Conservation (phyloP, 768 basidiomycete species). For the Pleurotus sapidus region DNA sequence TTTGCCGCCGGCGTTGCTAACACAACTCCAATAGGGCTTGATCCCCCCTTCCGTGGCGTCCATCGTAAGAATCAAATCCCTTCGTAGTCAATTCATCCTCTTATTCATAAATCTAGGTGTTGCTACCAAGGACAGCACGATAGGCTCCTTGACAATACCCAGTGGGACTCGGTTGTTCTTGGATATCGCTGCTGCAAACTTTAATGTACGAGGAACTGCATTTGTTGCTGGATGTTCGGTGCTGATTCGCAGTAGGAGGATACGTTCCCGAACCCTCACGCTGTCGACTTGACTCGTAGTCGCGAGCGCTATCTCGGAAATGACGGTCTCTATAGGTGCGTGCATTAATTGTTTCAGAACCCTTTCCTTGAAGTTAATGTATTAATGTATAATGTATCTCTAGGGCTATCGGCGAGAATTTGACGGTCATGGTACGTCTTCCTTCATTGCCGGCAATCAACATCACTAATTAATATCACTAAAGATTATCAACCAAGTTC, state of each 20-base stretch:
- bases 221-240: not conserved
- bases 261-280: conserved; percentile 47
- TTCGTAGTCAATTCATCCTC: not conserved
- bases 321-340: conserved; percentile 45
- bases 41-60: conserved; percentile 70
- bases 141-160: conserved; percentile 39
- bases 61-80: conserved; percentile 45
- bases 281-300: conserved; percentile 42
- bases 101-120: conserved; percentile 30
- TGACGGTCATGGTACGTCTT: conserved; percentile 49
- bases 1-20: not conserved
- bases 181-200: conserved; percentile 53
- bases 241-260: conserved; percentile 32
- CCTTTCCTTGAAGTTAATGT: conserved; percentile 1
- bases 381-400: not conserved
- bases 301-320: conserved; percentile 42
- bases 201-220: conserved; percentile 43
- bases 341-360: not conserved
- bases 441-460: conserved; percentile 29
- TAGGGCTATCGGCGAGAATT: conserved; percentile 26
- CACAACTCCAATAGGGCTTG: conserved; percentile 47
- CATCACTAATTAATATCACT: conserved; percentile 34
- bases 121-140: conserved; percentile 39
- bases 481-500: conserved; percentile 55
- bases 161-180: conserved; percentile 59